Base-by-base conservation (phyloP, 768 basidiomycete species). In the Holtermanniella nyarrowii region DNA sequence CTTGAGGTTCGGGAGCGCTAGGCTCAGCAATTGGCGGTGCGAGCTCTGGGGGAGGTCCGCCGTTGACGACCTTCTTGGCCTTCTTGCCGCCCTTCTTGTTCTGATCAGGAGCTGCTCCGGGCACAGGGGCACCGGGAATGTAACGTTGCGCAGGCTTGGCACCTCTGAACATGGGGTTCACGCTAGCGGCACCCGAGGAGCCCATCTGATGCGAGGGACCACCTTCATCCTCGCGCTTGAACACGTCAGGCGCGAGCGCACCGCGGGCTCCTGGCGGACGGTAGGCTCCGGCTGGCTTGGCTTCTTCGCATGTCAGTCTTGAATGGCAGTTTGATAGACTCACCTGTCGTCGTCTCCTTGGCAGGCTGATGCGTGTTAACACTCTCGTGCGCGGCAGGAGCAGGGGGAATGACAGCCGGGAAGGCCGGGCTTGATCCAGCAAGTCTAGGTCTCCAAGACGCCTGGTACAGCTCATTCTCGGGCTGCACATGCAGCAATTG, bases 201-300 rank as follows among this genome's bases (percentile, higher is more conserved):
- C n/a, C n/a, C n/a, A n/a, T n/a, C n/a, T n/a, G n/a, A n/a, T 65
- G 16, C 73, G 75, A 59, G 5, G 81, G 77, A 2, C 76, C 73
- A 1, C 84, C 86, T 37, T 86, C 86, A 63, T 93, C 88, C 56
- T 95, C 93, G 16, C 91, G 80, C 72, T 86, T 89, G 76, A 84
- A 97, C 27, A 86, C 85, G 2, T 82, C 77, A 0, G 91, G 88
- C 0, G 91, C 90, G 42, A 85, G 81, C 0, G 86, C 77, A 0
- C 93, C 93, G 4, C 93, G 79, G 0, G 90, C 89, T 11, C 90
- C 90, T 11, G 90, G 93, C 0, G 93, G 93, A 0, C 91, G 78
- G 71, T 97, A 96, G 0, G 91, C 87, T 16, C 88, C 91, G 0
- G 84, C 81, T 0, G 86, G 79, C 60, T 84, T 88, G 12, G 79